phyloP scores from a whole-genome alignment of 2,329 filamentous ascomycete species.

The Epichloe sp. region DNA sequence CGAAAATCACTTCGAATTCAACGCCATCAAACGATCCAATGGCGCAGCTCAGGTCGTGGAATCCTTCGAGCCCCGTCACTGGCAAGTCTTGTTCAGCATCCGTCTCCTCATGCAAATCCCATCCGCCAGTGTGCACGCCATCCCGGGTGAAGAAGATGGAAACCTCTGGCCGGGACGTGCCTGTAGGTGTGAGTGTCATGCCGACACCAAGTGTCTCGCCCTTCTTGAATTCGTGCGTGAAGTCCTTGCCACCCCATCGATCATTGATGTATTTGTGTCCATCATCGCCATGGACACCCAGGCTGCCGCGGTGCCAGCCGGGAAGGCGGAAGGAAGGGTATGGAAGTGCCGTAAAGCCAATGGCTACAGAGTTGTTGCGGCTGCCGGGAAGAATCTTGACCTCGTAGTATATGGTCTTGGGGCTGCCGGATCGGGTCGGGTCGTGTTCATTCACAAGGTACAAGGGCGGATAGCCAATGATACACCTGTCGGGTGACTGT shows the following conservation, averaged over 20 bases:
- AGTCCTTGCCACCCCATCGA: conserved; percentile 56
- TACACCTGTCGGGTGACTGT: conserved; percentile 44
- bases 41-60: conserved; percentile 56
- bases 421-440: conserved; percentile 29
- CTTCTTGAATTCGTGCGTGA: conserved; percentile 47
- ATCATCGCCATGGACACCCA: conserved; percentile 72
- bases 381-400: conserved; percentile 40
- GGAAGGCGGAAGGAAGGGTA: conserved; percentile 68
- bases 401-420: conserved; percentile 58
- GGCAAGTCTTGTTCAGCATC: conserved; percentile 50
- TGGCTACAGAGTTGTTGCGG: conserved; percentile 38
- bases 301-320: conserved; percentile 64
- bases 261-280: conserved; percentile 67
- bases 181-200: conserved; percentile 41
- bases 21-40: conserved; percentile 59
- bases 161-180: conserved; percentile 17
- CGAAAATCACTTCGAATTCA: conserved; percentile 54
- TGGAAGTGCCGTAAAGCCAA: conserved; percentile 61
- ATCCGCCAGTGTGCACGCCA: conserved; percentile 44
- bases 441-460: conserved; percentile 50
- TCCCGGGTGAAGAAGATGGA: conserved; percentile 55
- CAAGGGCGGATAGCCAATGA: conserved; percentile 56
- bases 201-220: conserved; percentile 61
- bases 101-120: conserved; percentile 64
- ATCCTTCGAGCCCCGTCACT: conserved; percentile 54